Evolutionary conservation across 2,329 filamentous ascomycete species (phyloP).

Genomic region (Triangularia verruculosa): DNA sequence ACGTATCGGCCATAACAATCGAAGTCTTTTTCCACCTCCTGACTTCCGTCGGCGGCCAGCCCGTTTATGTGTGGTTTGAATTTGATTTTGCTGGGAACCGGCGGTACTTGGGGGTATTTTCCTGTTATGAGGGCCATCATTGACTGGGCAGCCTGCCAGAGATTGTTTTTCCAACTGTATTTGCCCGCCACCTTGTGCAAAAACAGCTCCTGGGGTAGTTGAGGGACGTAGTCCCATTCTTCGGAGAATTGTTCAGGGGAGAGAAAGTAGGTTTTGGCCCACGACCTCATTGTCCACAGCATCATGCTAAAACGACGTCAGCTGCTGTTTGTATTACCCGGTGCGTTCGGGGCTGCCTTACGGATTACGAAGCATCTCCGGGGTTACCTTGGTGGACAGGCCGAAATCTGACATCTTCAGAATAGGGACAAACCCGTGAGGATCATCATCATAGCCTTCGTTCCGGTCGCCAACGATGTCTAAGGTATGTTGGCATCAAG

Average conservation of each 20-base stretch:
- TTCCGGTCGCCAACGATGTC: background rate
- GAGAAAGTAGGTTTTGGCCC: background rate
- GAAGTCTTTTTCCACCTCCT: background rate
- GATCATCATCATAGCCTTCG: background rate
- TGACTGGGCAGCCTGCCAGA: background rate
- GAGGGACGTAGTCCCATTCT: conserved; percentile 5
- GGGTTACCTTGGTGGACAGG: background rate
- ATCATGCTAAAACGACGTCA: background rate
- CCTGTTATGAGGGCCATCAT: background rate
- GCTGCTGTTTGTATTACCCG: too few relatives aligned
- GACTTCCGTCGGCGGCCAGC: background rate
- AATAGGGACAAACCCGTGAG: background rate
- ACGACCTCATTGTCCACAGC: background rate
- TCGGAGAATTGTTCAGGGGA: background rate
- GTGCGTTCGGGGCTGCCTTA: background rate
- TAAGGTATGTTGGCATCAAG: background rate
- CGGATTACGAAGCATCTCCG: background rate
- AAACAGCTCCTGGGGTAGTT: background rate
- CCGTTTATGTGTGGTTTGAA: background rate
- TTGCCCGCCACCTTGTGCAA: background rate
- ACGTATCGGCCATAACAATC: background rate
- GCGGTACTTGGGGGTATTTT: background rate
- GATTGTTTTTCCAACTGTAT: background rate
- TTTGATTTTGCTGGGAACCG: background rate
- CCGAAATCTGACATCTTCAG: conserved; percentile 1